These are phyloP conservation scores for Mangifera indica DNA, from an alignment of 345 rosid species.

Conservation along the genomic window DNA sequence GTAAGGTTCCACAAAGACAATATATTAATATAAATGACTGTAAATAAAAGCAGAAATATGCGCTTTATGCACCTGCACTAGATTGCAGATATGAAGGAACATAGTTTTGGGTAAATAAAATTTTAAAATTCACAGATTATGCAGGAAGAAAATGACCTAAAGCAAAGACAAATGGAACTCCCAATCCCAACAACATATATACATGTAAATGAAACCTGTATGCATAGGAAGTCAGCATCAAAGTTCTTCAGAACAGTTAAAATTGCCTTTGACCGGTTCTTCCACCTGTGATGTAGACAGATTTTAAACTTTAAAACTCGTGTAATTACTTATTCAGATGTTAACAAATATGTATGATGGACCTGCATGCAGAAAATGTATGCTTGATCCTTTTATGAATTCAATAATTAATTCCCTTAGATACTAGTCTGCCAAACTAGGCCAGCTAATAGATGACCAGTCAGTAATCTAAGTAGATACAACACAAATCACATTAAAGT, in stretches of 20 bases:
- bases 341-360: neutral
- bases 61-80: neutral
- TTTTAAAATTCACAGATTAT: neutral
- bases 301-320: slow-evolving; percentile 11
- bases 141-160: neutral
- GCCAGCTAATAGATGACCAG: neutral
- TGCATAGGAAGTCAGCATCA: slow-evolving; percentile 70
- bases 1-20: slow-evolving; percentile 21
- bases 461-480: neutral
- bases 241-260: slow-evolving; percentile 58
- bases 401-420: neutral
- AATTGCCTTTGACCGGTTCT: slow-evolving; percentile 75
- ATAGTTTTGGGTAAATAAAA: neutral
- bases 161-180: neutral
- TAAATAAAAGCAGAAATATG: neutral
- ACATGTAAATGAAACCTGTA: slow-evolving; percentile 53
- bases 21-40: neutral
- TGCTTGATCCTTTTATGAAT: neutral
- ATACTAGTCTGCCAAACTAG: neutral
- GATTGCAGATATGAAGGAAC: neutral
- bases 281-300: slow-evolving; percentile 57
- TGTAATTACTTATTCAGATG: neutral
- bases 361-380: neutral
- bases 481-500: neutral
- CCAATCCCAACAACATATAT: neutral